Evolutionary conservation across 345 rosid genomes (phyloP).

Genomic region (Syzygium oleosum): DNA sequence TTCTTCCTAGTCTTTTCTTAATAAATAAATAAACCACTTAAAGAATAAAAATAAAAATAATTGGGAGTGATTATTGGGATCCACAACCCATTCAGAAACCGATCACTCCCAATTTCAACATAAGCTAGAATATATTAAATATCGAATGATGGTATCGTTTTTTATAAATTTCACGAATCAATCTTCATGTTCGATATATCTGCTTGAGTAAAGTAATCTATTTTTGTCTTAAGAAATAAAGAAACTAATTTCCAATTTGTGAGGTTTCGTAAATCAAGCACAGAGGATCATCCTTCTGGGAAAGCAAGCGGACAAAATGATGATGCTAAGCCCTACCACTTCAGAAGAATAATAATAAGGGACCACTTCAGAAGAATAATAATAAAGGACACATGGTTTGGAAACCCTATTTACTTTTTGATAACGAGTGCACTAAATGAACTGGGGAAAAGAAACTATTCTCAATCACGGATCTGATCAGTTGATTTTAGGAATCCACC

Average conservation of each 20-base stretch:
- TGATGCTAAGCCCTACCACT: neutral
- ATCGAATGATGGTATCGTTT: neutral
- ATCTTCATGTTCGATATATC: neutral
- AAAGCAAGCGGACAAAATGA: neutral
- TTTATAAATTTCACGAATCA: neutral
- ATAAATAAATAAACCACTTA: too few relatives aligned
- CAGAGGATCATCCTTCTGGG: neutral
- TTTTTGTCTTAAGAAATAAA: neutral
- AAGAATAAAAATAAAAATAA: neutral
- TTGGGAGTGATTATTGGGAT: neutral
- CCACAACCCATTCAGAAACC: neutral
- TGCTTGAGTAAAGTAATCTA: neutral
- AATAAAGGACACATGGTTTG: neutral
- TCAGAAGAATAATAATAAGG: too few relatives aligned
- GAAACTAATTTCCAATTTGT: neutral
- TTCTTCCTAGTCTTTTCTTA: too few relatives aligned
- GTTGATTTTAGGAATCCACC: neutral
- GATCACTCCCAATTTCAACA: neutral
- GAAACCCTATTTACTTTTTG: neutral
- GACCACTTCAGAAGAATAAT: too few relatives aligned
- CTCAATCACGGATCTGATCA: neutral
- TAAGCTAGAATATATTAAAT: neutral
- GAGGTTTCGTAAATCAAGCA: neutral
- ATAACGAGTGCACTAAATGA: fast-evolving
- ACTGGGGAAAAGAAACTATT: neutral